Evolutionary conservation across 2,329 filamentous ascomycete species (phyloP).

Genomic region (Lachnellula hyalina): DNA sequence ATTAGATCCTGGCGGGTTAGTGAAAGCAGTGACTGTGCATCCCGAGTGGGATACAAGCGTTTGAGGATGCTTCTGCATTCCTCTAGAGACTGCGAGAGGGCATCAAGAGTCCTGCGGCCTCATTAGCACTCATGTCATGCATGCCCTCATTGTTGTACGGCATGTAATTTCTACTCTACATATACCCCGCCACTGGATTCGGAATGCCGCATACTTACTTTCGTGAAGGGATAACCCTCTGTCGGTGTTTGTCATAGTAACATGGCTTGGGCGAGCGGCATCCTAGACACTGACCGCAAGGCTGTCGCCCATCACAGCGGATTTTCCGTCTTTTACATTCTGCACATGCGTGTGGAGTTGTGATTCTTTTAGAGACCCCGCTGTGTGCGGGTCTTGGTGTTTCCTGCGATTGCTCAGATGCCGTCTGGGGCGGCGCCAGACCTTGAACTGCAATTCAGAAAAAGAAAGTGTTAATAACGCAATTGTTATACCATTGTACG

Average conservation of each 20-base stretch:
- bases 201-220: conserved; percentile 50
- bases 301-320: conserved; percentile 74
- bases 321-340: conserved; percentile 79
- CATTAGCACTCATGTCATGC: conserved; percentile 13
- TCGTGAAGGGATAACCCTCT: conserved; percentile 69
- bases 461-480: conserved; percentile 5
- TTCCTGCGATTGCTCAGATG: conserved; percentile 24
- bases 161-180: too few relatives aligned
- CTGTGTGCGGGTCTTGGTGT: conserved; percentile 30
- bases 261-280: conserved; percentile 75
- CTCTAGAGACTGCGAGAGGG: conserved; percentile 58
- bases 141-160: not conserved
- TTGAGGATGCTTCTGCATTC: conserved; percentile 60
- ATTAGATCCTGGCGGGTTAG: conserved; percentile 57
- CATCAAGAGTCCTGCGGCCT: conserved; percentile 48
- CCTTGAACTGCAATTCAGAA: conserved; percentile 26
- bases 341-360: conserved; percentile 61
- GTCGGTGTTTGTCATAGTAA: conserved; percentile 75
- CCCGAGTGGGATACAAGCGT: conserved; percentile 55
- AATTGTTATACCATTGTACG: not conserved
- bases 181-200: conserved; percentile 5
- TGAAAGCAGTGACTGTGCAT: conserved; percentile 45
- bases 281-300: conserved; percentile 77
- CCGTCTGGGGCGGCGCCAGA: conserved; percentile 25
- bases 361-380: conserved; percentile 45